These are phyloP conservation scores for Hordeum marinum DNA, from an alignment of 176 grass and related monocot genomes.

Conservation along the genomic window DNA sequence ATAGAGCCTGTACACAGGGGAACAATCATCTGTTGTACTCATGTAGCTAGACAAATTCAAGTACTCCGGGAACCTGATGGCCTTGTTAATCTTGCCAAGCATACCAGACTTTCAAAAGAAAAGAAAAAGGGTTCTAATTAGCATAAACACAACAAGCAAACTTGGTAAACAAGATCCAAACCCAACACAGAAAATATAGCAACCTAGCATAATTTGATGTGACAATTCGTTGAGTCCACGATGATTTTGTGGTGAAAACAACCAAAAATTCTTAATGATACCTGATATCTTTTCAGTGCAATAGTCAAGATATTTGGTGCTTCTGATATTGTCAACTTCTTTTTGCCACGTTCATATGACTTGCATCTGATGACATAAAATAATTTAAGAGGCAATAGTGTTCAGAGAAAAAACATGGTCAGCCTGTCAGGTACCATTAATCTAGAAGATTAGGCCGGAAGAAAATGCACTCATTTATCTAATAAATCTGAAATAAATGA, in stretches of 20 bases:
- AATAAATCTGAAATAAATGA: neutral
- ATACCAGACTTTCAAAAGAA: constrained; percentile 63
- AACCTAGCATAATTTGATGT: neutral
- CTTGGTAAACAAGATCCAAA: neutral
- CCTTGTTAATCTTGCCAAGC: constrained; percentile 71
- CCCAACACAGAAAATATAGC: neutral
- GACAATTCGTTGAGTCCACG: neutral
- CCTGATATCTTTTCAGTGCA: constrained; percentile 86
- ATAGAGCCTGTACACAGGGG: constrained; percentile 75
- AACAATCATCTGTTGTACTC: constrained; percentile 61
- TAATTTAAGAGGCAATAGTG: neutral
- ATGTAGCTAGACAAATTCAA: constrained; percentile 77
- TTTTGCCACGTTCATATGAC: constrained; percentile 73
- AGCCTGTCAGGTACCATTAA: neutral
- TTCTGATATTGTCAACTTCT: constrained; percentile 82
- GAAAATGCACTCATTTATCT: constrained; percentile 3
- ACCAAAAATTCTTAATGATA: constrained; percentile 24
- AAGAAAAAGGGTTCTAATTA: constrained; percentile 11
- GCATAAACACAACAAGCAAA: neutral
- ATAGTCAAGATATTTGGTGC: constrained; percentile 90
- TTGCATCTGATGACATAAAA: constrained; percentile 56
- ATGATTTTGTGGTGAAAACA: constrained; percentile 5
- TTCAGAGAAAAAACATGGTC: neutral
- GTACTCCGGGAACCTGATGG: constrained; percentile 53
- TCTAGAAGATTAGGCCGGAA: neutral